Conservation (phyloP, 78 protist genomes). For the Speleostelium caveatum region DNA sequence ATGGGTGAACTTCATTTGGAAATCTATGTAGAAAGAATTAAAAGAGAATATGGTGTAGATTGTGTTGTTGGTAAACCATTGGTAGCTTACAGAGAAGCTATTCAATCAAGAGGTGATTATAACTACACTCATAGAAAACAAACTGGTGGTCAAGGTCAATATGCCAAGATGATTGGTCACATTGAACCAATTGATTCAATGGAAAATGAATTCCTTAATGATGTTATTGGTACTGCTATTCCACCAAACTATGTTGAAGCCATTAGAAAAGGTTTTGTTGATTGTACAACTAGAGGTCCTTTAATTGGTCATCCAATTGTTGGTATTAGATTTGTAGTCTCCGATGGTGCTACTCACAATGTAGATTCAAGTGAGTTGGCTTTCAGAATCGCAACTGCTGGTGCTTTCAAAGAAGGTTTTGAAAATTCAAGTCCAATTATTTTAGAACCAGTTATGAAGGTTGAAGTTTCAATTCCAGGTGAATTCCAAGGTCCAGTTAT, state of each 20-base stretch:
- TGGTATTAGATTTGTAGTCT: constrained; percentile 88
- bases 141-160: constrained; percentile 98
- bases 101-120: constrained; percentile 78
- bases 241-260: constrained; percentile 92
- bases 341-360: constrained; percentile 88
- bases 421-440: constrained; percentile 77
- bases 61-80: constrained; percentile 87
- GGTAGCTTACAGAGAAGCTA: constrained; percentile 92
- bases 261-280: constrained; percentile 86
- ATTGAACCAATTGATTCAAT: constrained; percentile 87
- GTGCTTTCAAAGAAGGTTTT: constrained; percentile 83
- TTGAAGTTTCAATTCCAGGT: constrained; percentile 89
- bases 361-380: constrained; percentile 97
- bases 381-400: constrained; percentile 89
- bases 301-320: constrained; percentile 90
- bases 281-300: constrained; percentile 85
- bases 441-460: constrained; percentile 96
- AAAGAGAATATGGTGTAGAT: constrained; percentile 89
- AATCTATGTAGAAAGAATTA: constrained; percentile 93
- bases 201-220: constrained; percentile 81
- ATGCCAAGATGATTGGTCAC: constrained; percentile 90
- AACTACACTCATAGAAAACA: constrained; percentile 96
- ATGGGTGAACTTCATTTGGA: constrained; percentile 99
- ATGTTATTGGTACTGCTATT: constrained; percentile 89
- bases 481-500: constrained; percentile 92